Evolutionary conservation across 2,329 filamentous ascomycete genomes (phyloP).

Genomic region (Aspergillus candidus): DNA sequence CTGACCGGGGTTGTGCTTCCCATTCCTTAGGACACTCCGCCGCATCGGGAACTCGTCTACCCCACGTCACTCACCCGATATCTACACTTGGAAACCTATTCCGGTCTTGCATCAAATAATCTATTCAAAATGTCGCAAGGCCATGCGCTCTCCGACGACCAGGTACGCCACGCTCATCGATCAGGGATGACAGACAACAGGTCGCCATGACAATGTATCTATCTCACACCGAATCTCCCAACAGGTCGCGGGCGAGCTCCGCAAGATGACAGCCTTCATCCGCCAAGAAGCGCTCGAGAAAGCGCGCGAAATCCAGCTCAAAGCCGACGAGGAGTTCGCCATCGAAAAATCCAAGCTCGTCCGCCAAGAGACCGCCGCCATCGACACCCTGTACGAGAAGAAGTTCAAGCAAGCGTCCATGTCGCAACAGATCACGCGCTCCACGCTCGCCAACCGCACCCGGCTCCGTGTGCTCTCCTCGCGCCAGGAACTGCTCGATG

Average conservation of each 20-base stretch:
- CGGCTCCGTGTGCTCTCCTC: constrained; percentile 80
- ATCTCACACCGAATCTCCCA: constrained; percentile 10
- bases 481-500: constrained; percentile 84
- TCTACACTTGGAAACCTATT: constrained; percentile 1
- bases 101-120: constrained; percentile 10
- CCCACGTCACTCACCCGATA: constrained; percentile 9
- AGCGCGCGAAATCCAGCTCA: constrained; percentile 93
- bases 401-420: constrained; percentile 98
- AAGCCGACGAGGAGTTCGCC: constrained; percentile 97
- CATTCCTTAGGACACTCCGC: constrained; percentile 11
- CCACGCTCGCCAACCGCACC: constrained; percentile 93
- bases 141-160: constrained; percentile 95
- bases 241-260: constrained; percentile 93
- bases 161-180: constrained; percentile 53
- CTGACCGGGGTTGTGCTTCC: background rate
- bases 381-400: constrained; percentile 92
- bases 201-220: constrained; percentile 13
- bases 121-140: constrained; percentile 74
- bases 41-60: constrained; percentile 14
- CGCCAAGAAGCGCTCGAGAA: constrained; percentile 97
- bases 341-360: constrained; percentile 99
- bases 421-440: constrained; percentile 97
- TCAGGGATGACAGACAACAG: background rate
- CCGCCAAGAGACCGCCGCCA: constrained; percentile 85
- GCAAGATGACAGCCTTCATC: constrained; percentile 99